Evolutionary conservation across 2,329 filamentous ascomycete genomes (phyloP).

Genomic region (Aspergillus carbonarius): DNA sequence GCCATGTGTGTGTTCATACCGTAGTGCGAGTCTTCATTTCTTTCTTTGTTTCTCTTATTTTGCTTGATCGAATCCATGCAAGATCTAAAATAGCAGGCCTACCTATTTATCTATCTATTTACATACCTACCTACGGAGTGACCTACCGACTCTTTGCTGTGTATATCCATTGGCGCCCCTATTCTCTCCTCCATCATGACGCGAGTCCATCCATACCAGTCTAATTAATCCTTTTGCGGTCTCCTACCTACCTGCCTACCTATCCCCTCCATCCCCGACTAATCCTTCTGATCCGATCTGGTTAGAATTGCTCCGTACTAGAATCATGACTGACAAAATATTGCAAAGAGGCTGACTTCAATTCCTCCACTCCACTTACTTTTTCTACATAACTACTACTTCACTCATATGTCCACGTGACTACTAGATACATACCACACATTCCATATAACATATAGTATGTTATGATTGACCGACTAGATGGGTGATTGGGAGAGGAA

Average conservation of each 20-base stretch:
- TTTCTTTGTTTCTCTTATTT: constrained; percentile 6
- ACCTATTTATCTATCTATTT: constrained; percentile 1
- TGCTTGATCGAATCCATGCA: constrained; percentile 10
- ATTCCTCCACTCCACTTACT: too few species aligned
- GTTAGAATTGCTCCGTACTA: not conserved
- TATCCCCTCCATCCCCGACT: too few species aligned
- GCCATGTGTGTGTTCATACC: constrained; percentile 5
- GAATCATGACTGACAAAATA: too few species aligned
- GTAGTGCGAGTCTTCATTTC: constrained; percentile 1
- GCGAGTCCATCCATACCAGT: too few species aligned
- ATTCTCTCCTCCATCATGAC: not conserved
- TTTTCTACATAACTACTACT: too few species aligned
- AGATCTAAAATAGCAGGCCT: constrained; percentile 6
- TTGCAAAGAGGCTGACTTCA: too few species aligned
- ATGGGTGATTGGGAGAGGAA: too few species aligned
- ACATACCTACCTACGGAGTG: not conserved
- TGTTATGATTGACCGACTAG: too few species aligned
- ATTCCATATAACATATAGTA: too few species aligned
- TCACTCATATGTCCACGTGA: too few species aligned
- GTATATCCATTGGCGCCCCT: not conserved
- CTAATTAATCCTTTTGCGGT: too few species aligned
- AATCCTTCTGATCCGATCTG: not conserved
- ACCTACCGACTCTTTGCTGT: not conserved
- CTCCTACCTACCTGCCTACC: not conserved
- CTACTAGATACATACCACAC: too few species aligned